Percentiles rank a stretch among this genome's conserved stretches.
Conservation (phyloP, 331 rosid species). For the Pyrus hybrid region DNA sequence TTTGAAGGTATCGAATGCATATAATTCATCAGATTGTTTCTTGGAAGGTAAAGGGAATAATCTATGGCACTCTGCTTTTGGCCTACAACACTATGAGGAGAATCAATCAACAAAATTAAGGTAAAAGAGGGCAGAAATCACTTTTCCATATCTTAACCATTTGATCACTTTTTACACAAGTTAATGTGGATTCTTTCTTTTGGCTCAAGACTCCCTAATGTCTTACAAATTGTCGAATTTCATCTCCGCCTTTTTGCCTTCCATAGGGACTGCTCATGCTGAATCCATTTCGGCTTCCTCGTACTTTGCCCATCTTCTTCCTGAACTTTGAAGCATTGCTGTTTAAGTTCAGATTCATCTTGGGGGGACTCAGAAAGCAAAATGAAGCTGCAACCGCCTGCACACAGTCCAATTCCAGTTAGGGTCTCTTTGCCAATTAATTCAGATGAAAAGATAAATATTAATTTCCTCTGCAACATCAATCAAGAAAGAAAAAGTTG, state of each 20-base stretch:
- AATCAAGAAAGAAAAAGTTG: background rate
- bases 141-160: too few species aligned
- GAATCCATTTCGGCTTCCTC: conserved; percentile 58
- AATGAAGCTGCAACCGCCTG: conserved; percentile 90
- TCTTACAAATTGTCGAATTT: conserved; percentile 53
- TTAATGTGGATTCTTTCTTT: too few species aligned
- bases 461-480: too few species aligned
- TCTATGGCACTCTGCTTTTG: too few species aligned
- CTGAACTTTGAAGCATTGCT: conserved; percentile 61
- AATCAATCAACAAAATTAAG: too few species aligned
- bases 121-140: too few species aligned
- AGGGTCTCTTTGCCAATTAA: background rate
- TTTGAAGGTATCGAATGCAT: too few species aligned
- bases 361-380: conserved; percentile 84
- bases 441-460: too few species aligned
- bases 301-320: conserved; percentile 41
- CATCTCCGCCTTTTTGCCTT: conserved; percentile 28
- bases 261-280: conserved; percentile 65
- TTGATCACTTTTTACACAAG: too few species aligned
- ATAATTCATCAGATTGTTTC: too few species aligned
- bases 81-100: too few species aligned
- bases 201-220: conserved; percentile 16
- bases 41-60: too few species aligned
- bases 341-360: conserved; percentile 64
- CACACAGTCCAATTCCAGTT: background rate